phyloP scores from a whole-genome alignment of 225 moss, liverwort and hornwort species.

The Polytrichum formosum region DNA sequence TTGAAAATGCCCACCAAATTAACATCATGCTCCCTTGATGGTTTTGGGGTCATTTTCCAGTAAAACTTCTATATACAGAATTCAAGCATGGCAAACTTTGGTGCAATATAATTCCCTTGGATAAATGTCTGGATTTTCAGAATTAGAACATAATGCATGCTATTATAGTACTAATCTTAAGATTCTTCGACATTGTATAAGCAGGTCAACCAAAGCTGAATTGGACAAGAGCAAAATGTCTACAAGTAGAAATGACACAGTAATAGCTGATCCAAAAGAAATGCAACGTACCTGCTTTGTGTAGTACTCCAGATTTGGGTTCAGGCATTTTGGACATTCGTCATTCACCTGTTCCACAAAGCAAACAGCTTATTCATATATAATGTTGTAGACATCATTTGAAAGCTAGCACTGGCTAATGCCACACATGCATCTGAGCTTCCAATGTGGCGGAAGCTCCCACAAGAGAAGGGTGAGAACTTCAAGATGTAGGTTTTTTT shows the following conservation, averaged over 20 bases:
- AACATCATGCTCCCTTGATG: background rate
- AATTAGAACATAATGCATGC: too few species aligned
- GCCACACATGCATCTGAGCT: background rate
- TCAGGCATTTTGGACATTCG: constrained; percentile 89
- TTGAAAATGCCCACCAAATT: too few species aligned
- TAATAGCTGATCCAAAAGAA: too few species aligned
- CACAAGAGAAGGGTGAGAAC: background rate
- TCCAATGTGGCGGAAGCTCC: background rate
- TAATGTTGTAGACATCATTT: background rate
- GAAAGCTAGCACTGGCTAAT: background rate
- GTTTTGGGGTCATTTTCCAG: background rate
- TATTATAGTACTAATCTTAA: too few species aligned
- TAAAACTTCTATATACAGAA: background rate
- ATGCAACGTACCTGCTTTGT: constrained; percentile 64
- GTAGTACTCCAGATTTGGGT: constrained; percentile 88
- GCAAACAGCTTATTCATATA: background rate
- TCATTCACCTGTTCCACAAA: constrained; percentile 70
- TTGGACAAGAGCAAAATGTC: too few species aligned
- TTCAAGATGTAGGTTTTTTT: too few species aligned
- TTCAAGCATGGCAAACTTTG: too few species aligned
- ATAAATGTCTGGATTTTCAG: too few species aligned
- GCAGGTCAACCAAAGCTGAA: too few species aligned
- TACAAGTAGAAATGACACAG: too few species aligned
- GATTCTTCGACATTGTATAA: too few species aligned
- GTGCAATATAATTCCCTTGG: too few species aligned